Evolutionary conservation across 2,329 filamentous ascomycete species (phyloP), one percentile per base, ranked within the genome.

Genomic region (Neofusicoccum laricinum): DNA sequence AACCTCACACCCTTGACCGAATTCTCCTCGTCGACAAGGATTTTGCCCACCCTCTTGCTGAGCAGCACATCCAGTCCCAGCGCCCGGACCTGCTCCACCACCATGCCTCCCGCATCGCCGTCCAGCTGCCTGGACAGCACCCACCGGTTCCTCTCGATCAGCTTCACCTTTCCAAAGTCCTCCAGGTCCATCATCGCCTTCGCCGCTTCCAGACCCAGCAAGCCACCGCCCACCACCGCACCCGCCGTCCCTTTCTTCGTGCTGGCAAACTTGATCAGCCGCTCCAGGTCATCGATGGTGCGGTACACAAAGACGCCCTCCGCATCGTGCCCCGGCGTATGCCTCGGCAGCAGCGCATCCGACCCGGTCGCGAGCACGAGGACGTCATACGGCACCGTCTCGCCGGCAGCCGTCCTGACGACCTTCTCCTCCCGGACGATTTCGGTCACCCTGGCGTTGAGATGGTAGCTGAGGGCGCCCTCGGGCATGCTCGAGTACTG

Each of bases 101-200:
- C 93, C 81, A 97, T 86, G 14, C 78, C 84, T 1, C 93, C 93
- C 0, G 92, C 93, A 73, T 96, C 92, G 8, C 81, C 83, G 72
- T 97, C 93, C 1, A 97, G 79, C 72, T 97, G 93, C 63, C 93
- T 83, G 62, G 90, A 91, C 48, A 97, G 76, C 0, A 96, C 89
- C 90, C 92, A 97, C 69, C 85, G 79, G 71, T 93, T 94, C 61
- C 91, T 84, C 76, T 97, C 93, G 59, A 97, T 87, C 8, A 97
- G 80, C 69, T 88, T 90, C 59, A 97, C 90, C 64, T 87, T 86
- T 12, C 84, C 81, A 72, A 90, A 96, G 59, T 88, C 85, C 69
- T 90, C 84, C 8, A 97, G 80, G 72, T 96, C 92, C 80, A 93
- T 89, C 91, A 97, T 93, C 1, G 93, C 93, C 71, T 96, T 95